Conservation (phyloP, 2,329 filamentous ascomycete genomes). For the Hypocreales sp. region DNA sequence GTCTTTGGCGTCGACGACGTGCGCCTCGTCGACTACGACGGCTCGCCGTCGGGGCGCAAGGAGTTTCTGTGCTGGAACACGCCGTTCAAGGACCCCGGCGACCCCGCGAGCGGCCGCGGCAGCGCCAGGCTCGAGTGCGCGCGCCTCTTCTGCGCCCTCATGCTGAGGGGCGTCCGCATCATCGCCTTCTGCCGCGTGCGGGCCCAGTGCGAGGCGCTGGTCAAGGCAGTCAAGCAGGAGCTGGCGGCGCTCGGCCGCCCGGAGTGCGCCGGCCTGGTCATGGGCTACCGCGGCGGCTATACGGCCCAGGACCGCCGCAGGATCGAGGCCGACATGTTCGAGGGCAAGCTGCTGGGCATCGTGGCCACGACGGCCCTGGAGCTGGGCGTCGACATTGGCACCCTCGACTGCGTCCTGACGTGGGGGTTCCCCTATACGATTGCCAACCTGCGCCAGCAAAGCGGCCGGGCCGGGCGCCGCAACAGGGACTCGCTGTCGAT, state of each 20-base stretch:
- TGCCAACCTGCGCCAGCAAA: conserved; percentile 86
- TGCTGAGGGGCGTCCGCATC: conserved; percentile 75
- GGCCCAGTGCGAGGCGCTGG: conserved; percentile 73
- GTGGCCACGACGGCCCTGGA: conserved; percentile 89
- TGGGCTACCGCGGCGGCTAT: conserved; percentile 93
- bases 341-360: conserved; percentile 82
- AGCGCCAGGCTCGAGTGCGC: conserved; percentile 77
- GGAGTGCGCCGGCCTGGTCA: conserved; percentile 67
- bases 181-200: conserved; percentile 87
- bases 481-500: conserved; percentile 91
- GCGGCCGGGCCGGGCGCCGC: conserved; percentile 75
- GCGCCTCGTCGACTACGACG: conserved; percentile 74
- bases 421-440: conserved; percentile 94
- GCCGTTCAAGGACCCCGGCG: conserved; percentile 76
- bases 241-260: conserved; percentile 55
- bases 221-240: conserved; percentile 66
- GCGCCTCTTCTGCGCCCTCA: conserved; percentile 75
- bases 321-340: conserved; percentile 95
- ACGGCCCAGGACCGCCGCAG: conserved; percentile 75
- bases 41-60: conserved; percentile 77
- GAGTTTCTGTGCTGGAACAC: conserved; percentile 98
- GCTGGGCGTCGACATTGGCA: conserved; percentile 88
- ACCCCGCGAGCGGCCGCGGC: conserved; percentile 74
- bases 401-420: conserved; percentile 82
- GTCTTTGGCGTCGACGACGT: conserved; percentile 85